These are phyloP conservation scores for Solanum arcanum DNA, from an alignment of 257 asterid species.

Conservation along the genomic window DNA sequence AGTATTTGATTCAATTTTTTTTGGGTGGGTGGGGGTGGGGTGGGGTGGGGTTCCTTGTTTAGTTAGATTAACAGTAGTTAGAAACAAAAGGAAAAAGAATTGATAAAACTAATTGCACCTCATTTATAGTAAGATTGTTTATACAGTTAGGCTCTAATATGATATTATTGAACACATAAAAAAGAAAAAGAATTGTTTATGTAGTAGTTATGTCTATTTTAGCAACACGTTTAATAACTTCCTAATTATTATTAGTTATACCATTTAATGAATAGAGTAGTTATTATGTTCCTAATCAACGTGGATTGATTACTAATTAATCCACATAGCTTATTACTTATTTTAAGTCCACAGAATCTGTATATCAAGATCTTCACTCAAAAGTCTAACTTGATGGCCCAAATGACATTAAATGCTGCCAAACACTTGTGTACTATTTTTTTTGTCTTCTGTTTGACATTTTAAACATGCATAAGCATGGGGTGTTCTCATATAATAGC, in stretches of 20 bases:
- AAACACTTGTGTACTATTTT: not conserved
- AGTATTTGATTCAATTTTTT: no score
- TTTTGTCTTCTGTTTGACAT: slow-evolving; percentile 16
- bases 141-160: no score
- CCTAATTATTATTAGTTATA: not conserved
- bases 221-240: no score
- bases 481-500: not conserved
- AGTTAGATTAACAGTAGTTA: no score
- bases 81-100: no score
- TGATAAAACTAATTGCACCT: no score
- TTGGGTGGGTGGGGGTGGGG: fast-evolving
- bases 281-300: not conserved
- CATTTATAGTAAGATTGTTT: no score
- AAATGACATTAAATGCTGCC: not conserved
- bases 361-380: slow-evolving; percentile 11
- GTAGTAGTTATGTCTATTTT: no score
- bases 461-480: slow-evolving; percentile 27
- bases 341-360: not conserved
- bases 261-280: not conserved
- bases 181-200: no score
- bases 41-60: no score
- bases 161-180: no score
- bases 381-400: slow-evolving; percentile 5
- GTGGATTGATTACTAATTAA: not conserved
- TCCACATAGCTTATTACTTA: not conserved